Percentiles rank a stretch among this genome's conserved stretches.
phyloP scores from a whole-genome alignment of 495 filamentous ascomycete species.

The Aspergillus panamensis region DNA sequence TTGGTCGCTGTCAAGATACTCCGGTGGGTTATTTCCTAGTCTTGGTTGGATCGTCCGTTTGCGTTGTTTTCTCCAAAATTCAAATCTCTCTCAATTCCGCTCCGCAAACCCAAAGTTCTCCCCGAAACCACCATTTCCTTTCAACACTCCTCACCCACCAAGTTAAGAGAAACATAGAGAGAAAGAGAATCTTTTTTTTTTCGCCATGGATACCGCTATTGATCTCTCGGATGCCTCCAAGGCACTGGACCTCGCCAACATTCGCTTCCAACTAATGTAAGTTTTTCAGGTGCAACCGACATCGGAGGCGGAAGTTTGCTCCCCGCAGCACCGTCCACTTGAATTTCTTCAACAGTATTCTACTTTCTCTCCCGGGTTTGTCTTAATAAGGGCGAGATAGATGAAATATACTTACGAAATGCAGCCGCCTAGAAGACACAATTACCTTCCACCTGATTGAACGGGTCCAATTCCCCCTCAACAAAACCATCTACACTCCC shows the following conservation, averaged over 20 bases:
- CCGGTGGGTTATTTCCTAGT: neutral
- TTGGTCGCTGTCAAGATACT: neutral
- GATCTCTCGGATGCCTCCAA: slow-evolving; percentile 78
- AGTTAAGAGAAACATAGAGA: slow-evolving; percentile 1
- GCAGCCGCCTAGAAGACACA: slow-evolving; percentile 91
- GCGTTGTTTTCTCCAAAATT: neutral
- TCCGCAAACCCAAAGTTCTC: slow-evolving; percentile 3
- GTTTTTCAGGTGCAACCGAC: slow-evolving; percentile 21
- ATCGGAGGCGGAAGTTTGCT: slow-evolving; percentile 8
- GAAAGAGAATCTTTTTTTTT: neutral
- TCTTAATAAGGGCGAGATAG: neutral
- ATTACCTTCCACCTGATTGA: slow-evolving; percentile 99
- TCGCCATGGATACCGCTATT: slow-evolving; percentile 80
- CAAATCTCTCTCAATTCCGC: neutral
- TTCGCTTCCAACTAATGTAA: slow-evolving; percentile 94
- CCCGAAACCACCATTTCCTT: slow-evolving; percentile 1
- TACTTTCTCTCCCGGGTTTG: neutral
- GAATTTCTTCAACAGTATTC: too few species aligned
- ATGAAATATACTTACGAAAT: neutral
- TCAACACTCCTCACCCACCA: slow-evolving; percentile 13
- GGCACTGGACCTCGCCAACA: slow-evolving; percentile 85
- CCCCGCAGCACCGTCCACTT: slow-evolving; percentile 11
- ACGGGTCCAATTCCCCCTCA: slow-evolving; percentile 93
- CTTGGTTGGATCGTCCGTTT: neutral
- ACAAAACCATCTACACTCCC: slow-evolving; percentile 78